Percentiles rank a stretch among this genome's conserved stretches.
phyloP scores from a whole-genome alignment of 2,329 filamentous ascomycete species.

The Cephalotrichum gorgonifer region DNA sequence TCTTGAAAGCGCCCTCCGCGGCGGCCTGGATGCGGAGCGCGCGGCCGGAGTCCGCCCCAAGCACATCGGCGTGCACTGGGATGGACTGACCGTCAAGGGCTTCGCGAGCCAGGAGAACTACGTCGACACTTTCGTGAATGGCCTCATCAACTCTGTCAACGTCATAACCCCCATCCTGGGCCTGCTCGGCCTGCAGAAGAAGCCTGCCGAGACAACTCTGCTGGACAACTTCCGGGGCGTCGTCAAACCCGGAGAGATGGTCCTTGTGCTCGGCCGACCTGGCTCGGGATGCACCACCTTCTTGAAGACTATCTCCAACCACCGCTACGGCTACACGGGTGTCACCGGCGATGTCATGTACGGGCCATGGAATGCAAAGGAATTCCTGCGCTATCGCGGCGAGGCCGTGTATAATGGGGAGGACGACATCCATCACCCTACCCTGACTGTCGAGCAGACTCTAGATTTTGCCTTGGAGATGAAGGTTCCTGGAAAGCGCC shows the following conservation, averaged over 20 bases:
- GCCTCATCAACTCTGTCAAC: conserved; percentile 68
- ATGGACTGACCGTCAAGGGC: conserved; percentile 65
- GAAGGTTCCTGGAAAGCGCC: conserved; percentile 73
- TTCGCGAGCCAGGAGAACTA: conserved; percentile 65
- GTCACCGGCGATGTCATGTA: conserved; percentile 64
- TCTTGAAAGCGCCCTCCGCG: conserved; percentile 62
- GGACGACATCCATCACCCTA: conserved; percentile 77
- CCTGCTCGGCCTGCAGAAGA: conserved; percentile 55
- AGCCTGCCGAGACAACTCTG: conserved; percentile 62
- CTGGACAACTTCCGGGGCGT: conserved; percentile 62
- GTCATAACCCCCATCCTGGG: conserved; percentile 53
- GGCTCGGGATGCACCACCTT: conserved; percentile 64
- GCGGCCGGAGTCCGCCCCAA: conserved; percentile 74
- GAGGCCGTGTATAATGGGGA: conserved; percentile 82
- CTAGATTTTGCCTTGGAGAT: conserved; percentile 76
- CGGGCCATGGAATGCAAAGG: conserved; percentile 59
- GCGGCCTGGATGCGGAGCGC: conserved; percentile 59
- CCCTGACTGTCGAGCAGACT: conserved; percentile 79
- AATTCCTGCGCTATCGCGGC: conserved; percentile 64
- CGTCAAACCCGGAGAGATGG: conserved; percentile 77
- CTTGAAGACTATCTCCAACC: conserved; percentile 57
- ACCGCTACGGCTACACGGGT: conserved; percentile 44
- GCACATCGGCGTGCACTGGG: conserved; percentile 71
- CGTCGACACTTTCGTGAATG: conserved; percentile 65
- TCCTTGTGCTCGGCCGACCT: conserved; percentile 69